Percentiles rank a stretch among this genome's conserved stretches.
These are phyloP conservation scores for Podaxis sp. DNA, from an alignment of 768 basidiomycete species.

Conservation along the genomic window DNA sequence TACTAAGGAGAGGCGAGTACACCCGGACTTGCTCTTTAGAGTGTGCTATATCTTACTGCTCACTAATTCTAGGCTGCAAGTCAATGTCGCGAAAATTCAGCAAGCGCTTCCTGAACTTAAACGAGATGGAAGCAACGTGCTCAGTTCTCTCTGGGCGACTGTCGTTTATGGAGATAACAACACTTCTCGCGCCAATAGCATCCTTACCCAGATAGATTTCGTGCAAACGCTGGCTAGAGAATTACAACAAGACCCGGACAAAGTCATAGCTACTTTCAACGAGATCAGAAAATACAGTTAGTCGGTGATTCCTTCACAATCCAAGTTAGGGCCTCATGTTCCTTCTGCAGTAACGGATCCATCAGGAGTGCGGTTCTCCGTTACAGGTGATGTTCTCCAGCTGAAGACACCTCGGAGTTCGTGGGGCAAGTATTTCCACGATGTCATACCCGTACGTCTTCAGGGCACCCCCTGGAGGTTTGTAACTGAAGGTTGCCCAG, in stretches of 20 bases:
- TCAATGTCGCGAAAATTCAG: constrained; percentile 83
- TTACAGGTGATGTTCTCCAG: constrained; percentile 80
- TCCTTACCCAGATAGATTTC: constrained; percentile 77
- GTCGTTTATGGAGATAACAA: constrained; percentile 68
- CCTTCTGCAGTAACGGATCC: constrained; percentile 70
- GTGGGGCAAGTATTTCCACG: constrained; percentile 70
- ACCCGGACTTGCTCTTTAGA: neutral
- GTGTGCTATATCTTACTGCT: neutral
- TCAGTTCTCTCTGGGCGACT: constrained; percentile 67
- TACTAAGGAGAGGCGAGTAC: constrained; percentile 68
- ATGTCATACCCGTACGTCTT: constrained; percentile 52
- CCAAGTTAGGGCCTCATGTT: neutral
- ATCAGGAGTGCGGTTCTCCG: constrained; percentile 80
- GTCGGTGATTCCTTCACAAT: constrained; percentile 25
- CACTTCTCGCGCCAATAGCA: constrained; percentile 61
- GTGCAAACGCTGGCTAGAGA: constrained; percentile 70
- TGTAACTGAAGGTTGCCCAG: constrained; percentile 28
- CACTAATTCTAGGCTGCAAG: constrained; percentile 58
- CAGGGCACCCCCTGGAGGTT: neutral
- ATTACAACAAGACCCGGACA: constrained; percentile 70
- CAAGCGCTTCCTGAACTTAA: constrained; percentile 91
- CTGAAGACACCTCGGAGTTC: constrained; percentile 69
- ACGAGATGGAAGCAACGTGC: constrained; percentile 80
- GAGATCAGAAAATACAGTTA: constrained; percentile 65
- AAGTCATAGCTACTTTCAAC: constrained; percentile 73